phyloP scores from a whole-genome alignment of 441 rosid species.

The Mallotus repandus region DNA sequence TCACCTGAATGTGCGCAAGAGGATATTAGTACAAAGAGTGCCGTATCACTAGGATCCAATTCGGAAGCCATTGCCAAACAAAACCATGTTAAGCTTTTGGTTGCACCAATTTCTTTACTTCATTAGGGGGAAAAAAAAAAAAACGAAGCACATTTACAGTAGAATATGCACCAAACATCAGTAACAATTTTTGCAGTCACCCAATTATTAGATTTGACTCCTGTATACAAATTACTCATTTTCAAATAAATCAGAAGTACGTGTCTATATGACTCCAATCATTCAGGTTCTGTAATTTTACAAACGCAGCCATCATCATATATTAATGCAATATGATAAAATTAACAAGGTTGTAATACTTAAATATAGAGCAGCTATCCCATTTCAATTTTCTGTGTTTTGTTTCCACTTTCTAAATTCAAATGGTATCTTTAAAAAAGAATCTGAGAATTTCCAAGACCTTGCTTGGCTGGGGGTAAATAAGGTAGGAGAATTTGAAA shows the following conservation, averaged over 20 bases:
- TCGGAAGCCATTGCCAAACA: background rate
- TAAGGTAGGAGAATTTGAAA: too few species aligned
- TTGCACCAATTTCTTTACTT: background rate
- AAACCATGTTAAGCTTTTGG: background rate
- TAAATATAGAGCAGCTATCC: background rate
- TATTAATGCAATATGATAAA: background rate
- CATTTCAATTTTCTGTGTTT: too few species aligned
- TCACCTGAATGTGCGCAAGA: slow-evolving; percentile 47
- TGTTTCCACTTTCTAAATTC: too few species aligned
- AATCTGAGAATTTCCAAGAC: too few species aligned
- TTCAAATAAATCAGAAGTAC: too few species aligned
- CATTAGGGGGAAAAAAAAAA: background rate
- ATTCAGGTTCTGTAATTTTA: too few species aligned
- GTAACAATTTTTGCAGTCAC: background rate
- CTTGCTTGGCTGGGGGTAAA: too few species aligned
- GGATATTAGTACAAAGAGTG: background rate
- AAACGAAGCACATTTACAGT: background rate
- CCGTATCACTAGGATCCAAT: background rate
- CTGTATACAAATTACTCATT: too few species aligned
- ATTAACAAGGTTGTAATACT: background rate
- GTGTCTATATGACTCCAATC: background rate
- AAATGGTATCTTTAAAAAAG: too few species aligned
- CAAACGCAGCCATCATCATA: background rate
- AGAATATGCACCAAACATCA: background rate
- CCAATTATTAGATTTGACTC: background rate